Base-by-base conservation (phyloP, 2,329 filamentous ascomycete species). In the Talaromyces rugulosus region DNA sequence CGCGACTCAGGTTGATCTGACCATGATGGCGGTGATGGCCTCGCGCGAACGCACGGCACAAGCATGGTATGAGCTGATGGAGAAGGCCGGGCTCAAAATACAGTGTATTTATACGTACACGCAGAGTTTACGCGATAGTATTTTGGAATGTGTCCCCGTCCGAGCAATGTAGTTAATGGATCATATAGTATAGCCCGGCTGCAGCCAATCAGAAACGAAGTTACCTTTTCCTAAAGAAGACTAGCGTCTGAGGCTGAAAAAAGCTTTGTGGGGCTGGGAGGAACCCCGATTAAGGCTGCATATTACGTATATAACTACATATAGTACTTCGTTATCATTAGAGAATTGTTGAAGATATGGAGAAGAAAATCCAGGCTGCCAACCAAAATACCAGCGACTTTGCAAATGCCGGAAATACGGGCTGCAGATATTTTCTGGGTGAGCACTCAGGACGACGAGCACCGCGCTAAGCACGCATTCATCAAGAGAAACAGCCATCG, bases 21-120 rank as follows among this genome's bases (percentile, higher is more conserved):
- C 65, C 2, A 78, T 80, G 75, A 74, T 77, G 71, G 33, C 70
- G 1, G 60, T 64, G 0, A 64, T 78, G 5, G 76, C 65, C 3
- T 68, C 71, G 0, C 67, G 65, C 28, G 77, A 80, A 66, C 68
- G 78, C 2, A 77, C 76, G 0, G 51, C 65, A 1, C 62, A 63
- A 8, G 68, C 79, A 58, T 80, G 76, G 78, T 36, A 58, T 33
- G n/a, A 30, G 5, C 52, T 68, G 3, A 30, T 68, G 44, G 53
- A 64, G 5, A 59, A 58, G 9, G 64, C 62, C 5, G 64, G 66
- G 1, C 30, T 66, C 18, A 64, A 60, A 31, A 53, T 65, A 14
- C 23, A 36, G 30, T 34, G 59, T 5, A 64, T 65, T 14, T 57
- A 54, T 36, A 52, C 60, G n/a, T 62, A 59, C 27, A 58, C 56